phyloP scores from a whole-genome alignment of 768 basidiomycete genomes.

The Leucocoprinus birnbaumii region DNA sequence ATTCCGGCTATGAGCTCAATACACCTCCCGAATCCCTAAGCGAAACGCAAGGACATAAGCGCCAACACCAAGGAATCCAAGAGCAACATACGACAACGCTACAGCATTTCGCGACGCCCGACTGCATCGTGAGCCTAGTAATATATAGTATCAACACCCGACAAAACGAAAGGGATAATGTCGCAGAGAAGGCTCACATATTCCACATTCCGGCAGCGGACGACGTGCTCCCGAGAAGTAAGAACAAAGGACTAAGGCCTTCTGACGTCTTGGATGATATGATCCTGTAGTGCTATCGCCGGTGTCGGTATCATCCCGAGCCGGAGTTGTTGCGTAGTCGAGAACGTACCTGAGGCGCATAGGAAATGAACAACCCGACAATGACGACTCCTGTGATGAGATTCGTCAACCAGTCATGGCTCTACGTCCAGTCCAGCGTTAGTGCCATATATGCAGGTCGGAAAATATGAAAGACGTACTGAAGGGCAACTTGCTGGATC shows the following conservation, averaged over 20 bases:
- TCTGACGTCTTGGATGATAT: slow-evolving; percentile 75
- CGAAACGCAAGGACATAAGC: too few relatives aligned
- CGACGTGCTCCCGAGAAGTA: slow-evolving; percentile 85
- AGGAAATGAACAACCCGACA: slow-evolving; percentile 76
- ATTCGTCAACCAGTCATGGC: slow-evolving; percentile 72
- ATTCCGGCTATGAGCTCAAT: too few relatives aligned
- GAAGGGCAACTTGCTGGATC: background rate
- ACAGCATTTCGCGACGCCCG: too few relatives aligned
- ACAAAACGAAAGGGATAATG: too few relatives aligned
- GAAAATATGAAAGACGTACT: background rate
- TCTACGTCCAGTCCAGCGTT: slow-evolving; percentile 32
- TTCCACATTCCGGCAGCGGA: slow-evolving; percentile 83
- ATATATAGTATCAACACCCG: too few relatives aligned
- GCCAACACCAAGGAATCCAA: too few relatives aligned
- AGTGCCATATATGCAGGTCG: too few relatives aligned
- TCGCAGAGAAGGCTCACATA: slow-evolving; percentile 47
- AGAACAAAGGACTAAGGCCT: slow-evolving; percentile 90
- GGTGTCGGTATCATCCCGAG: background rate
- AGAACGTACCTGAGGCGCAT: slow-evolving; percentile 68
- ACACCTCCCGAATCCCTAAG: too few relatives aligned
- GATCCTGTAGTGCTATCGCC: slow-evolving; percentile 70
- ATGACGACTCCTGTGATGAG: slow-evolving; percentile 63
- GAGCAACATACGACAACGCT: too few relatives aligned
- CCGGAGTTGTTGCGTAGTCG: too few relatives aligned
- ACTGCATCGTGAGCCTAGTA: too few relatives aligned